Percentiles rank a stretch among this genome's conserved stretches.
Conservation (phyloP, 2,329 filamentous ascomycete genomes). For the Harringtonia aguacate region DNA sequence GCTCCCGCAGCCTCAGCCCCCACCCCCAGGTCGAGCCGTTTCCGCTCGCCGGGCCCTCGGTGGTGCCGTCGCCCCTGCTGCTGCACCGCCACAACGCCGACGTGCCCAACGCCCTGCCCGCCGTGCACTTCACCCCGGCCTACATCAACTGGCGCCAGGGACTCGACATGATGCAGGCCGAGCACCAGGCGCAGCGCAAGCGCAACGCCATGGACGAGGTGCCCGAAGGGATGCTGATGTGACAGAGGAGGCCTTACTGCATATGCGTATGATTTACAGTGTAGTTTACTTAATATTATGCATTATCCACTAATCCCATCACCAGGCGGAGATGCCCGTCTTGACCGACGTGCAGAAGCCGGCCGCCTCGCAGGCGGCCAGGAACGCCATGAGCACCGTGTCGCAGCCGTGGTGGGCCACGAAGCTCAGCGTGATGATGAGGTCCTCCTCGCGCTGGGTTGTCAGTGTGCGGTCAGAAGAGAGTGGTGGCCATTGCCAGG, state of each 20-base stretch:
- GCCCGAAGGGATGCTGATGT: not conserved
- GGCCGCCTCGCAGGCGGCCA: not conserved
- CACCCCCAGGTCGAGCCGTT: no score
- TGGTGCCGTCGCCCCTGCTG: not conserved
- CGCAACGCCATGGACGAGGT: not conserved
- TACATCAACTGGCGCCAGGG: not conserved
- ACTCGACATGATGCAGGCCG: conserved; percentile 2
- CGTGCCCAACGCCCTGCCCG: no score
- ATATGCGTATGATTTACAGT: no score
- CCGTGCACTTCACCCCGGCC: not conserved
- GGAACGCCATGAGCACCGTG: conserved; percentile 1
- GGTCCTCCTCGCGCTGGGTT: conserved; percentile 1
- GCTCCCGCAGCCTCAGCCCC: no score
- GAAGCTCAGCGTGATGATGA: conserved; percentile 3
- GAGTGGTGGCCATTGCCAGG: no score
- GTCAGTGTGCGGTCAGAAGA: not conserved
- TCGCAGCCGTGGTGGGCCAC: conserved; percentile 3
- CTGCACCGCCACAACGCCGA: not conserved
- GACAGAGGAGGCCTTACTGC: no score
- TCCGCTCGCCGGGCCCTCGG: not conserved
- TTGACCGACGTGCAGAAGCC: conserved; percentile 1
- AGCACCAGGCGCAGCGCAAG: conserved; percentile 5
- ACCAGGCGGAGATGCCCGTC: conserved; percentile 1
- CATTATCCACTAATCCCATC: no score
- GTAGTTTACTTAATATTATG: no score